A percentile compares a stretch with the other conserved stretches of the same genome.
Conservation (phyloP, 140 eudicot genomes). For the Oenanthe javanica region DNA sequence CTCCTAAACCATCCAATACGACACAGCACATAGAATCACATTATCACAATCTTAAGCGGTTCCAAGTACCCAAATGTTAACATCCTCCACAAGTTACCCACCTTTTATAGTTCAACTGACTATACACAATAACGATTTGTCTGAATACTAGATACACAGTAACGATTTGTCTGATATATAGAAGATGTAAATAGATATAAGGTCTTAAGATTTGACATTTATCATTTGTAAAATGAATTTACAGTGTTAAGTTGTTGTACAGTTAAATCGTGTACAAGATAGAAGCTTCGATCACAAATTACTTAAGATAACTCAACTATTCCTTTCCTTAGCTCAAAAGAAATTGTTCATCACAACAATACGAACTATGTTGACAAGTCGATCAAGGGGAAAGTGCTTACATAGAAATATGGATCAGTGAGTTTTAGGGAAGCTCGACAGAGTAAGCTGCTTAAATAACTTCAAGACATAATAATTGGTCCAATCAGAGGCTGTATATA, state of each 20-base stretch:
- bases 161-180: no score
- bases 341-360: not conserved
- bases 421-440: conserved; percentile 16
- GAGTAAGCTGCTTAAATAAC: conserved; percentile 69
- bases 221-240: not conserved
- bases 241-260: not conserved
- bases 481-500: conserved; percentile 49
- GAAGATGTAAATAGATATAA: not conserved
- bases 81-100: not conserved
- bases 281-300: not conserved
- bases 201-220: not conserved
- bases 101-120: not conserved
- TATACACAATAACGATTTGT: not conserved
- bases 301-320: not conserved
- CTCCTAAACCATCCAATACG: no score
- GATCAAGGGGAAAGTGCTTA: not conserved
- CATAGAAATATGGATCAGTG: not conserved
- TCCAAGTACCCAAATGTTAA: not conserved
- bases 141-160: not conserved
- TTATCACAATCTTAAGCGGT: not conserved
- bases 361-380: not conserved
- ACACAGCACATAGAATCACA: no score
- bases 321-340: not conserved
- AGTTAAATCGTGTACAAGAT: no score
- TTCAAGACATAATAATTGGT: conserved; percentile 60